Percentiles rank a stretch among this genome's conserved stretches.
These are phyloP conservation scores for Colletotrichum tropicicola DNA, from an alignment of 2,329 filamentous ascomycete genomes.

Conservation along the genomic window DNA sequence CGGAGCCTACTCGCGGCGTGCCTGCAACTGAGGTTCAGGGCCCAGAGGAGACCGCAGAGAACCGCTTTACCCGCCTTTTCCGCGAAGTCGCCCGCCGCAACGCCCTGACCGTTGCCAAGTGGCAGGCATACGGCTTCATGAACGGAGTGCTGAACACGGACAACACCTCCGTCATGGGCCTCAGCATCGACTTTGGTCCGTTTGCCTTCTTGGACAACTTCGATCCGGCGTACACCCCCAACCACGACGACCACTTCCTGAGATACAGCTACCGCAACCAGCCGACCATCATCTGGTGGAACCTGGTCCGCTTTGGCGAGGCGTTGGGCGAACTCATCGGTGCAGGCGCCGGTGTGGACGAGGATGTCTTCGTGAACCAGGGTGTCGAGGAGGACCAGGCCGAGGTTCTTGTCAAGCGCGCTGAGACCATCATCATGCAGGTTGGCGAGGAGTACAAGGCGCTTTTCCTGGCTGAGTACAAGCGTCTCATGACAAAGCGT, in stretches of 20 bases:
- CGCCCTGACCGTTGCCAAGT: constrained; percentile 86
- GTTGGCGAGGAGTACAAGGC: constrained; percentile 88
- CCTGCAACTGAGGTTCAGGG: constrained; percentile 71
- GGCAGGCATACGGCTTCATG: constrained; percentile 99
- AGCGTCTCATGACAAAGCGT: constrained; percentile 80
- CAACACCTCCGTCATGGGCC: constrained; percentile 89
- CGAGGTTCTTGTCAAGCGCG: constrained; percentile 76
- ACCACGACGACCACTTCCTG: constrained; percentile 90
- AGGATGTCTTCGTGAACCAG: constrained; percentile 73
- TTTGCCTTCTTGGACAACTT: constrained; percentile 99
- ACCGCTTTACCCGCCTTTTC: constrained; percentile 87
- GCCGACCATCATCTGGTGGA: constrained; percentile 98
- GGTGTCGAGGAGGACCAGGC: constrained; percentile 77
- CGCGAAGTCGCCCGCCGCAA: constrained; percentile 88
- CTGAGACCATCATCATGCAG: constrained; percentile 83
- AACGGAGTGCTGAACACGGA: constrained; percentile 98
- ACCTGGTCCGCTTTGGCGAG: constrained; percentile 90
- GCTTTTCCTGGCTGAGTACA: constrained; percentile 90
- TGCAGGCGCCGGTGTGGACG: constrained; percentile 76
- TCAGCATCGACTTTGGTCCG: constrained; percentile 94
- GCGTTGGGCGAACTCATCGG: constrained; percentile 89
- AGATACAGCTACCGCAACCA: constrained; percentile 95
- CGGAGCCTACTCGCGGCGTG: constrained; percentile 59
- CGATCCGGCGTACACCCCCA: constrained; percentile 92
- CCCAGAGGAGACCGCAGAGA: constrained; percentile 74